These are phyloP conservation scores for Theileria annulata DNA, from an alignment of 169 alveolate genomes.

Conservation along the genomic window DNA sequence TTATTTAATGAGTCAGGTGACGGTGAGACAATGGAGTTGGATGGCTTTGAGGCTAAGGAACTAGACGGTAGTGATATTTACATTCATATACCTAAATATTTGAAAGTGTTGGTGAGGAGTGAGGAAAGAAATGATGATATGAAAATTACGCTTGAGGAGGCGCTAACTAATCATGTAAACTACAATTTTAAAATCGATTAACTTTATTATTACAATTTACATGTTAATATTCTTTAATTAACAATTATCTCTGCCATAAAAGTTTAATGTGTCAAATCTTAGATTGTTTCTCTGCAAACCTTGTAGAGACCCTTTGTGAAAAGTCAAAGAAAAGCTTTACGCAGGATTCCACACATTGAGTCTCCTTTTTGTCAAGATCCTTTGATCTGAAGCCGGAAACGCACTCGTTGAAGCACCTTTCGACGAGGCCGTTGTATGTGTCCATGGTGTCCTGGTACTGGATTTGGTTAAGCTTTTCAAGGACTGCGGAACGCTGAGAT, in stretches of 20 bases:
- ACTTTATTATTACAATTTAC: background rate
- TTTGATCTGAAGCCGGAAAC: conserved; percentile 72
- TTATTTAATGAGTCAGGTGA: background rate
- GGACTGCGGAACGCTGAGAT: conserved; percentile 66
- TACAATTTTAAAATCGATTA: conserved; percentile 44
- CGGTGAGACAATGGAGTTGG: background rate
- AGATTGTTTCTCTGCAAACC: conserved; percentile 74
- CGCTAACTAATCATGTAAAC: conserved; percentile 27
- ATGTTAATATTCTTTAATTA: too few relatives aligned
- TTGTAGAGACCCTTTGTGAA: conserved; percentile 74
- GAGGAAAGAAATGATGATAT: background rate
- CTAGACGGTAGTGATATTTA: background rate
- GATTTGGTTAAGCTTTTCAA: conserved; percentile 71
- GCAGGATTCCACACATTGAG: conserved; percentile 73
- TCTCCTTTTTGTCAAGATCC: conserved; percentile 73
- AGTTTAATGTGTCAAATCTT: conserved; percentile 35
- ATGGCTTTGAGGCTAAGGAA: background rate
- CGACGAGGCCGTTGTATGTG: conserved; percentile 78
- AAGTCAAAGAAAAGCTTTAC: conserved; percentile 74
- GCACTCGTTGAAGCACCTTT: conserved; percentile 76
- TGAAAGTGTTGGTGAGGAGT: background rate
- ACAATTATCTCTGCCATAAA: background rate
- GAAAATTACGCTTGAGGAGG: background rate
- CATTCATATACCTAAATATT: conserved; percentile 14
- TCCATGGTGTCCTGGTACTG: conserved; percentile 79